Percentiles rank a stretch among this genome's conserved stretches.
These are phyloP conservation scores for Panellus pusillus DNA, from an alignment of 768 basidiomycete genomes.

Conservation along the genomic window DNA sequence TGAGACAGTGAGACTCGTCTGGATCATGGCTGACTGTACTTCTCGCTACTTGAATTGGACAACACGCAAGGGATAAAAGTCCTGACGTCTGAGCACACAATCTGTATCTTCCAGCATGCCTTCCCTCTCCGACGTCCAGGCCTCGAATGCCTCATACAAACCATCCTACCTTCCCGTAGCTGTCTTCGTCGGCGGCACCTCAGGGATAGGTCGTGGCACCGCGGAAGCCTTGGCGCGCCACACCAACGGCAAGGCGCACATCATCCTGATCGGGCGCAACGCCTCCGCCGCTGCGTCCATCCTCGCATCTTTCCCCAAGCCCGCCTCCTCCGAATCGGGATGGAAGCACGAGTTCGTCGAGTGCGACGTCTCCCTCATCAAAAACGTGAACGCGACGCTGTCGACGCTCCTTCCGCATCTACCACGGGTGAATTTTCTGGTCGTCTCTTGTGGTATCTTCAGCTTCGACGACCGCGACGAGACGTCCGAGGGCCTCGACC, in stretches of 20 bases:
- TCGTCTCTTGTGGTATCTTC: conserved; percentile 36
- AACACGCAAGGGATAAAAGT: too few species aligned
- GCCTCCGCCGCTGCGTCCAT: conserved; percentile 35
- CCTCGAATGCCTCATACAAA: too few species aligned
- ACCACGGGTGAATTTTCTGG: conserved; percentile 42
- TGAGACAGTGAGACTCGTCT: too few species aligned
- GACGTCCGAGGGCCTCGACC: conserved; percentile 44
- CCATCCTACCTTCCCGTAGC: too few species aligned
- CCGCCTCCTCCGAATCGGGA: conserved; percentile 15
- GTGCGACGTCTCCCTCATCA: conserved; percentile 43
- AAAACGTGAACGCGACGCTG: conserved; percentile 35
- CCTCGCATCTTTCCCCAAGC: conserved; percentile 33
- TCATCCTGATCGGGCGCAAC: conserved; percentile 43
- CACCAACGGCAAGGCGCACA: conserved; percentile 36
- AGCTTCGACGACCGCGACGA: conserved; percentile 33
- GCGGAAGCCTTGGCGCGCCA: too few species aligned
- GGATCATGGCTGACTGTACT: too few species aligned
- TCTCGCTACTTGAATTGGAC: too few species aligned
- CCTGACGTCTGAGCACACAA: too few species aligned
- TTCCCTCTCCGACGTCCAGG: too few species aligned
- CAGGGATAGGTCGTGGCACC: too few species aligned
- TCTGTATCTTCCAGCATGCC: too few species aligned
- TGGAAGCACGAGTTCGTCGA: conserved; percentile 38
- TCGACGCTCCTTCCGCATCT: conserved; percentile 30
- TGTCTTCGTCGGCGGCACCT: too few species aligned